phyloP scores from a whole-genome alignment of 768 basidiomycete genomes.

The Chalciporus sphaerocephalus region DNA sequence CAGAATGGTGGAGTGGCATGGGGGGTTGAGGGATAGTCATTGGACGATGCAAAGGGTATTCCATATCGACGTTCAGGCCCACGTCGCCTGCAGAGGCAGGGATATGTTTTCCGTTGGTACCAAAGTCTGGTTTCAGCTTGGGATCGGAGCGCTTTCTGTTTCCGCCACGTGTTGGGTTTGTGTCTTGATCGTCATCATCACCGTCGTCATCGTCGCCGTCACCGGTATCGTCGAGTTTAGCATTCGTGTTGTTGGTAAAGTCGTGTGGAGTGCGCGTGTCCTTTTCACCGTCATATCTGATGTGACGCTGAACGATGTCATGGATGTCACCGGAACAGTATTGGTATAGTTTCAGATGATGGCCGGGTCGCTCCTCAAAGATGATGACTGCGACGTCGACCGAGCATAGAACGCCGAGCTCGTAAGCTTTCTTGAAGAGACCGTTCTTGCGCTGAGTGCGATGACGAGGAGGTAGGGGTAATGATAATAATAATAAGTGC shows the following conservation, averaged over 20 bases:
- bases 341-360: conserved; percentile 78
- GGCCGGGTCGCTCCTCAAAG: conserved; percentile 76
- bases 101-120: conserved; percentile 15
- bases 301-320: conserved; percentile 65
- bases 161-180: conserved; percentile 12
- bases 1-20: conserved; percentile 28
- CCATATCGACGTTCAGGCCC: conserved; percentile 23
- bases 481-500: conserved; percentile 35
- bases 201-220: conserved; percentile 38
- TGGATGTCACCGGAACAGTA: conserved; percentile 72
- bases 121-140: conserved; percentile 31
- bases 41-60: conserved; percentile 28
- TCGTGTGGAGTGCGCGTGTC: conserved; percentile 48
- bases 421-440: conserved; percentile 88
- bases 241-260: conserved; percentile 38
- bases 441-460: conserved; percentile 74
- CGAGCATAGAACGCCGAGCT: conserved; percentile 85
- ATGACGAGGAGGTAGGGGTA: conserved; percentile 13
- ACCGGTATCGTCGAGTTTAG: conserved; percentile 35
- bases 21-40: conserved; percentile 34
- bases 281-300: conserved; percentile 50
- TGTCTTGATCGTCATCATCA: conserved; percentile 31
- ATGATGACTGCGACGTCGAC: conserved; percentile 88
- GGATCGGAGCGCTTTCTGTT: conserved; percentile 23
- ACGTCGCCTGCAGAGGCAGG: conserved; percentile 17